Evolutionary conservation across 306 rosid species (phyloP).

Genomic region (Oxytropis ochrocephala): DNA sequence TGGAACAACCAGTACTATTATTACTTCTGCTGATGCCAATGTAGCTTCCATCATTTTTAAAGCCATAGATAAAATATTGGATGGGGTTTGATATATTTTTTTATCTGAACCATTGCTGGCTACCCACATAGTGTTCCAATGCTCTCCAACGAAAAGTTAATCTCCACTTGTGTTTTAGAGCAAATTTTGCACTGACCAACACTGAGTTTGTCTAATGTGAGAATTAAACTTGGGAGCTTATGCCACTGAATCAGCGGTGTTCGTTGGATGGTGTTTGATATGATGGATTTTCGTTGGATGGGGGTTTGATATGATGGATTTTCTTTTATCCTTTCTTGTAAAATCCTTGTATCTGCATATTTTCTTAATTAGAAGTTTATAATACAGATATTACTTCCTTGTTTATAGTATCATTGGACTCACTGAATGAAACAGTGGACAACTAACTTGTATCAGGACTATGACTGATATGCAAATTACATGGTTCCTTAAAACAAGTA

Average conservation of each 20-base stretch:
- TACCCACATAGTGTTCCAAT: too few relatives aligned
- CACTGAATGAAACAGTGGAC: too few relatives aligned
- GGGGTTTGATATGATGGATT: slow-evolving; percentile 28
- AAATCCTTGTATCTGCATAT: background rate
- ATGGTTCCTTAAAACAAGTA: background rate
- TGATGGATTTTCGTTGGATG: too few relatives aligned
- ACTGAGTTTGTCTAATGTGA: too few relatives aligned
- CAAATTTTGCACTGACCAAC: too few relatives aligned
- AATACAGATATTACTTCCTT: background rate
- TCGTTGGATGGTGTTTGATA: too few relatives aligned
- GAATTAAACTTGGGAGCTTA: too few relatives aligned
- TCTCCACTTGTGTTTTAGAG: too few relatives aligned
- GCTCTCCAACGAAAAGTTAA: too few relatives aligned
- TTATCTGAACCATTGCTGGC: too few relatives aligned
- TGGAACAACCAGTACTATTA: slow-evolving; percentile 36
- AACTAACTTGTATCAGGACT: too few relatives aligned
- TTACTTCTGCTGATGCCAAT: slow-evolving; percentile 38
- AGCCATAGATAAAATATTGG: slow-evolving; percentile 41
- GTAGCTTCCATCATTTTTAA: slow-evolving; percentile 46
- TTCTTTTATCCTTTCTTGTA: background rate
- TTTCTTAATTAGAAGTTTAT: background rate
- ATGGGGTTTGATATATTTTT: slow-evolving; percentile 35
- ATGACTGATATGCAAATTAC: background rate
- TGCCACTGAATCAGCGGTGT: too few relatives aligned
- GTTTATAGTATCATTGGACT: background rate